These are phyloP conservation scores for Glycine latifolia DNA, from an alignment of 306 rosid genomes.

Conservation along the genomic window DNA sequence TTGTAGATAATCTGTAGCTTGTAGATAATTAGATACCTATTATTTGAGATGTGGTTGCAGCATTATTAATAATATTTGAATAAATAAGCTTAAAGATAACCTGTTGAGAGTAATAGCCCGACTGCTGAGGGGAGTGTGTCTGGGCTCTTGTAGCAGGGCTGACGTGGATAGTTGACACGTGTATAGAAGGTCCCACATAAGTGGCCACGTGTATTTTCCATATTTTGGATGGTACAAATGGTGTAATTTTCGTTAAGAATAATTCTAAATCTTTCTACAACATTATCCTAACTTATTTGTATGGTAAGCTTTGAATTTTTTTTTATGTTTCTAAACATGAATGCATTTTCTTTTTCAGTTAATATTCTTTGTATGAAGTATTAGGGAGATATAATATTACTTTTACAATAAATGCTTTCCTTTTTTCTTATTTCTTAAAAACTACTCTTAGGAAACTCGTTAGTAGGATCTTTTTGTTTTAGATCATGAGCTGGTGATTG, in stretches of 20 bases:
- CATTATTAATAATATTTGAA: too few species aligned
- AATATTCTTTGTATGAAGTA: not conserved
- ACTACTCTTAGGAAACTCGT: not conserved
- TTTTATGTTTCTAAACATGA: not conserved
- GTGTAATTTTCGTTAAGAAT: not conserved
- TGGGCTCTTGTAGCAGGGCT: too few species aligned
- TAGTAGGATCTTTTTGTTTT: not conserved
- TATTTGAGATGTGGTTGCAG: too few species aligned
- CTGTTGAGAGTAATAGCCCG: too few species aligned
- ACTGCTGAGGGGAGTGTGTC: too few species aligned
- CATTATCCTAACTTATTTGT: not conserved
- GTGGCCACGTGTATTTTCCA: too few species aligned
- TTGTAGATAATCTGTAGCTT: too few species aligned
- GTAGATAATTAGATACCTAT: too few species aligned
- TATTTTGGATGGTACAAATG: too few species aligned
- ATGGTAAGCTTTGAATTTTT: not conserved
- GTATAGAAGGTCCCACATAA: too few species aligned
- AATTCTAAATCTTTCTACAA: not conserved
- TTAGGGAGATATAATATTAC: not conserved
- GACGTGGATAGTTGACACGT: too few species aligned
- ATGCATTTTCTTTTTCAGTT: not conserved
- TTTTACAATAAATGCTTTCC: not conserved
- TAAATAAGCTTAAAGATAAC: too few species aligned
- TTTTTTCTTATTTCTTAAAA: not conserved
- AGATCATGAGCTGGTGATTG: not conserved